Conservation (phyloP, 345 rosid species). For the Rubroshorea leprosula region DNA sequence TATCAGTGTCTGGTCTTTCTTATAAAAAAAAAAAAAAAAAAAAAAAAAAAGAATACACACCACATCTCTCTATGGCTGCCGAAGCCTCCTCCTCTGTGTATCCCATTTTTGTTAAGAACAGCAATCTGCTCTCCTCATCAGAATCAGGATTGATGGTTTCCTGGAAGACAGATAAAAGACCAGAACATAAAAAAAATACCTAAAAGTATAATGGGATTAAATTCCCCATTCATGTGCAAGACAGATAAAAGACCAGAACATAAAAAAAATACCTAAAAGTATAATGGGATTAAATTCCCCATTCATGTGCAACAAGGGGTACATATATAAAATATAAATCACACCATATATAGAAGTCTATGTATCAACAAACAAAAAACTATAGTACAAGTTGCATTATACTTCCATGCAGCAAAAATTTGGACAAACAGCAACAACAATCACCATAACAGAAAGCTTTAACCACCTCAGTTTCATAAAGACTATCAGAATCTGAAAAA, state of each 20-base stretch:
- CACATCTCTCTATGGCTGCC: conserved; percentile 83
- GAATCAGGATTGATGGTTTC: conserved; percentile 30
- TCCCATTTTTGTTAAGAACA: conserved; percentile 58
- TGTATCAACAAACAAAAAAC: conserved; percentile 4
- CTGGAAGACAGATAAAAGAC: conserved; percentile 22
- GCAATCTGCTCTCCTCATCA: conserved; percentile 31
- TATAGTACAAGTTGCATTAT: neutral
- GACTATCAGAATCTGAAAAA: conserved; percentile 39
- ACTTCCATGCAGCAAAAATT: neutral
- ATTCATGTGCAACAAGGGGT: neutral
- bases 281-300: neutral
- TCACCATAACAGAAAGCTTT: conserved; percentile 3
- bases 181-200: conserved; percentile 4
- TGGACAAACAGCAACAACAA: neutral
- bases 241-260: conserved; percentile 1
- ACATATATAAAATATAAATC: neutral
- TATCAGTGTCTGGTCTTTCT: no score
- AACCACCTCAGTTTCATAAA: conserved; percentile 60
- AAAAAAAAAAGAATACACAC: conserved; percentile 28
- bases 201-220: no score
- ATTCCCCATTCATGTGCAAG: no score
- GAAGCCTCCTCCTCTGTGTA: conserved; percentile 55
- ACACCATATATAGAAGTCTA: neutral
- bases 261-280: neutral
- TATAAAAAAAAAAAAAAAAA: neutral